Conservation (phyloP, 805 yeast genomes). For the Cyberlindnera xishuangbannaensis region DNA sequence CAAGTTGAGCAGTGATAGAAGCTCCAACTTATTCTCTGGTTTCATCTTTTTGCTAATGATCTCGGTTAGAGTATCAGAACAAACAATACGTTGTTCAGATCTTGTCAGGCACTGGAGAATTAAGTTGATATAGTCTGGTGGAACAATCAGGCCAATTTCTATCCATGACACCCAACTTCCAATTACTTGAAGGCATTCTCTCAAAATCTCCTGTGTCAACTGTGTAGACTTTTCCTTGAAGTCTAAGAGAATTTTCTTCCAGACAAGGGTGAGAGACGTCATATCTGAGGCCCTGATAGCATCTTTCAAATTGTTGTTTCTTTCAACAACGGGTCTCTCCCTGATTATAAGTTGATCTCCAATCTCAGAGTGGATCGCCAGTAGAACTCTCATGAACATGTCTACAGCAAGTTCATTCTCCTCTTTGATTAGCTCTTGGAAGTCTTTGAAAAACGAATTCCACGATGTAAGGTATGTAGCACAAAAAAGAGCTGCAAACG, state of each 20-base stretch:
- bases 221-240: conserved; percentile 27
- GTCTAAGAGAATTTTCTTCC: conserved; percentile 55
- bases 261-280: conserved; percentile 52
- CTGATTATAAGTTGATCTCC: conserved; percentile 86
- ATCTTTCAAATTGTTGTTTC: conserved; percentile 75
- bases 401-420: conserved; percentile 39
- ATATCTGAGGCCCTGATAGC: conserved; percentile 74
- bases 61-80: conserved; percentile 47
- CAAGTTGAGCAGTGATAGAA: conserved; percentile 64
- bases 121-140: conserved; percentile 22
- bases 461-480: conserved; percentile 43
- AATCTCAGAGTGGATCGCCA: conserved; percentile 81
- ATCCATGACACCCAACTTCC: conserved; percentile 94
- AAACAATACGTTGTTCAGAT: conserved; percentile 11
- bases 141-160: conserved; percentile 23
- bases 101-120: conserved; percentile 62
- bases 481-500: conserved; percentile 47
- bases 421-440: conserved; percentile 32
- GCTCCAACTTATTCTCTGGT: conserved; percentile 55
- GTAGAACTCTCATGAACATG: conserved; percentile 66
- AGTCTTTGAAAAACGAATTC: conserved; percentile 45
- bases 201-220: conserved; percentile 42
- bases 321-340: conserved; percentile 52
- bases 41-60: conserved; percentile 76
- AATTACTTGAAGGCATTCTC: conserved; percentile 54